A percentile compares a stretch with the other conserved stretches of the same genome.
These are phyloP conservation scores for Tolypocladium cylindrosporum DNA, from an alignment of 2,329 filamentous ascomycete species.

Conservation along the genomic window DNA sequence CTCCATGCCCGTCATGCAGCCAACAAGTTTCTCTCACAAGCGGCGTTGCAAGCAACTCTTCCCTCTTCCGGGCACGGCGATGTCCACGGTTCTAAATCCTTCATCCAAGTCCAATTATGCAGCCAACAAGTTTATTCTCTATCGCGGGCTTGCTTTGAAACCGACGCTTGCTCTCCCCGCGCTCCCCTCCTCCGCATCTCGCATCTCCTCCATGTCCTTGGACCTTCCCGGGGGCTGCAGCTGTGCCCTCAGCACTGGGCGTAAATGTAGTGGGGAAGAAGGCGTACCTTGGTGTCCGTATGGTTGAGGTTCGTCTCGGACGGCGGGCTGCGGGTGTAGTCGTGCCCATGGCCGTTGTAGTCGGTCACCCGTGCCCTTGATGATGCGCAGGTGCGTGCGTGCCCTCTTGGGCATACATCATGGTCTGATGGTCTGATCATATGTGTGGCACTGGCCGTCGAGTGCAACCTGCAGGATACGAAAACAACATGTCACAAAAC, in stretches of 20 bases:
- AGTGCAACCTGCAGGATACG: not conserved
- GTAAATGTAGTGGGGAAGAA: not conserved
- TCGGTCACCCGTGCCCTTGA: not conserved
- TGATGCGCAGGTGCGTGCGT: not conserved
- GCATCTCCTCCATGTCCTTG: not conserved
- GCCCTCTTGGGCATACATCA: not conserved
- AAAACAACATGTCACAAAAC: not conserved
- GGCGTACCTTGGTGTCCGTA: not conserved
- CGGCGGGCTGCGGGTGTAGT: not conserved
- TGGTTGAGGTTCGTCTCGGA: not conserved
- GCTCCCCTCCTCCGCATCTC: not conserved
- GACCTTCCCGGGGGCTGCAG: not conserved
- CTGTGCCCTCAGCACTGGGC: too few species aligned
- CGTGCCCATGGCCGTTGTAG: not conserved
- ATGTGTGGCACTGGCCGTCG: not conserved
- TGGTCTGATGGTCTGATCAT: not conserved
- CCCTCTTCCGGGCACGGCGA: not conserved
- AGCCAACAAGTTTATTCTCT: too few species aligned
- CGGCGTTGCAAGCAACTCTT: not conserved
- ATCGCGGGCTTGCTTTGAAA: not conserved
- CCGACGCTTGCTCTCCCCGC: not conserved
- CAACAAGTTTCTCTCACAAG: not conserved
- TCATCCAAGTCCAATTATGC: not conserved
- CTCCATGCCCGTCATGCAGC: not conserved
- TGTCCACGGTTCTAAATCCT: not conserved